Conservation (phyloP, 2,329 filamentous ascomycete genomes). For the Thermothelomyces thermophilus region DNA sequence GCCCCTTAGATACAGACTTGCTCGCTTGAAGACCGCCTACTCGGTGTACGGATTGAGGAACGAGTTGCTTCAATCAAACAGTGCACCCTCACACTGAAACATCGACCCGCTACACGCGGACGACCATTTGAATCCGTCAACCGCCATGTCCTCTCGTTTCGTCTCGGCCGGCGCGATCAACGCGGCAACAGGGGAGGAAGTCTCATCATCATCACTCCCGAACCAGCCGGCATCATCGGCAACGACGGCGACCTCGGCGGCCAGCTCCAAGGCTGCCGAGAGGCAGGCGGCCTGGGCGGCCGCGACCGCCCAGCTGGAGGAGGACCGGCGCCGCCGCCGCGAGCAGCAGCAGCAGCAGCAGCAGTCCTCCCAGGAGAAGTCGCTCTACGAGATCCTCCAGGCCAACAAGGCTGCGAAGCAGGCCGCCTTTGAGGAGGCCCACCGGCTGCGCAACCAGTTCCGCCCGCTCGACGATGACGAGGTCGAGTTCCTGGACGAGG, state of each 20-base stretch:
- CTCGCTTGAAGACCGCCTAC: too few species aligned
- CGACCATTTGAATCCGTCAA: neutral
- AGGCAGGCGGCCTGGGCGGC: constrained; percentile 50
- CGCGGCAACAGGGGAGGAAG: constrained; percentile 29
- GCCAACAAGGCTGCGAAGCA: constrained; percentile 83
- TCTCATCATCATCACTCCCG: constrained; percentile 7
- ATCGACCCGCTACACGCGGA: too few species aligned
- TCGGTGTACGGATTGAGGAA: too few species aligned
- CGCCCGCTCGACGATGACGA: constrained; percentile 72
- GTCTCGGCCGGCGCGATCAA: constrained; percentile 49
- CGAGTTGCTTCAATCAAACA: too few species aligned
- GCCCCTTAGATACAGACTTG: too few species aligned
- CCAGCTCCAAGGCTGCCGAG: neutral
- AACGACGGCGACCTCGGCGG: neutral
- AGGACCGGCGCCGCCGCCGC: constrained; percentile 48
- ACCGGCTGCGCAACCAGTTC: constrained; percentile 68
- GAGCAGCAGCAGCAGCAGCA: constrained; percentile 39
- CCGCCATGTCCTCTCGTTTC: constrained; percentile 47
- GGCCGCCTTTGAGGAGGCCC: constrained; percentile 71
- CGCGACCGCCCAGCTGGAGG: constrained; percentile 59
- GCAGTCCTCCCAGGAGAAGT: constrained; percentile 45
- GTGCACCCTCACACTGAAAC: neutral
- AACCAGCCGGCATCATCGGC: constrained; percentile 6
- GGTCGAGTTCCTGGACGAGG: constrained; percentile 63
- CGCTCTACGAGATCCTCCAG: constrained; percentile 67